phyloP scores from a whole-genome alignment of 2,329 filamentous ascomycete genomes.

The Ascochyta fabae region DNA sequence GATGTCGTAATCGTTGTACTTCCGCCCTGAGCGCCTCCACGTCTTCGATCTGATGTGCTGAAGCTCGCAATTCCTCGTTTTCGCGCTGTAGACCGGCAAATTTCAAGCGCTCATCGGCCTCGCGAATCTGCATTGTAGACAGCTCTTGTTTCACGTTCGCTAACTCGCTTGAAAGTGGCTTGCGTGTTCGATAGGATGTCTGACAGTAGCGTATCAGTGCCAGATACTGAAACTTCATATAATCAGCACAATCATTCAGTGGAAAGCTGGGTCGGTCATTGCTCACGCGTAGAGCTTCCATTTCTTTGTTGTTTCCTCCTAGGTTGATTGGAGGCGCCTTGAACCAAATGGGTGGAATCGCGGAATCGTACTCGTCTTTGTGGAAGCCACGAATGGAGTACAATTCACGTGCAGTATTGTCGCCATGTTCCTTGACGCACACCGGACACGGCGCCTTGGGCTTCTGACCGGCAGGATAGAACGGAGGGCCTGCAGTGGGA shows the following conservation, averaged over 20 bases:
- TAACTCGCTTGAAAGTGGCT: slow-evolving; percentile 20
- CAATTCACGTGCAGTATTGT: slow-evolving; percentile 46
- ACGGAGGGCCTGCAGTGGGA: slow-evolving; percentile 50
- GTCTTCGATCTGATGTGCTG: slow-evolving; percentile 11
- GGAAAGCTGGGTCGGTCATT: neutral
- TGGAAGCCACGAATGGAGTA: slow-evolving; percentile 55
- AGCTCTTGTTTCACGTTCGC: slow-evolving; percentile 31
- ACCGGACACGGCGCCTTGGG: slow-evolving; percentile 55
- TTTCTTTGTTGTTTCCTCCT: slow-evolving; percentile 42
- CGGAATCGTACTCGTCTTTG: slow-evolving; percentile 51
- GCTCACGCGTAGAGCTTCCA: slow-evolving; percentile 53
- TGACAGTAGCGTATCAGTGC: slow-evolving; percentile 38
- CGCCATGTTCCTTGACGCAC: slow-evolving; percentile 48
- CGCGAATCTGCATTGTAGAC: slow-evolving; percentile 41
- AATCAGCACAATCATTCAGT: slow-evolving; percentile 12
- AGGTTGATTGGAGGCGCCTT: slow-evolving; percentile 54
- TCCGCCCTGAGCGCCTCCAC: slow-evolving; percentile 21
- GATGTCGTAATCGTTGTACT: slow-evolving; percentile 23
- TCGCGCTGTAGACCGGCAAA: slow-evolving; percentile 36
- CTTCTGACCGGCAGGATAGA: slow-evolving; percentile 50
- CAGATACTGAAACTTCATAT: slow-evolving; percentile 56
- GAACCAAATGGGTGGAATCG: slow-evolving; percentile 54
- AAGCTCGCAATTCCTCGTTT: slow-evolving; percentile 20
- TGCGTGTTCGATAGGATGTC: slow-evolving; percentile 29
- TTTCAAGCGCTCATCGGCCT: slow-evolving; percentile 43